Evolutionary conservation across 345 rosid genomes (phyloP), one percentile per base, ranked within the genome.

Genomic region (Salix brachista): DNA sequence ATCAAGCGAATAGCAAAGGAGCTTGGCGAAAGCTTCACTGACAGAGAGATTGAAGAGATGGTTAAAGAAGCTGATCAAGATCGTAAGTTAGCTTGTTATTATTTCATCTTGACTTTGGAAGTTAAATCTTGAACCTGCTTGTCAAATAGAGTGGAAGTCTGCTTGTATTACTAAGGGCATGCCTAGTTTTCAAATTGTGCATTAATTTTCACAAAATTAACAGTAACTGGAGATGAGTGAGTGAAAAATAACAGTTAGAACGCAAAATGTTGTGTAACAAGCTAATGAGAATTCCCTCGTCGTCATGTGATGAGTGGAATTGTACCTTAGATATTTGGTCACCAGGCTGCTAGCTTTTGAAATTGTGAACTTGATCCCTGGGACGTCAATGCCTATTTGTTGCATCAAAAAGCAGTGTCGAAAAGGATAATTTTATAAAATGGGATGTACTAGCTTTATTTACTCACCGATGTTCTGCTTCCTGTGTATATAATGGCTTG

Each of bases 41-140:
- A 91, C 56, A 76, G 69, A 72, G 98, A 96, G 25, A 91, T 93
- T 17, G 78, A 81, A 48, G 97, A 92, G 72, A 93, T 96, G 98
- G 84, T 93, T 19, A 87, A 87, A 71, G 97, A 90, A 87, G 98
- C 99, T 13, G 96, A 96, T 75, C 83, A 81, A 64, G 92, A 91
- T 80, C 81, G 98, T 96, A 86, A 90, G 91, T 82, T 71, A 39
- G 6, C 28, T 18, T 32, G 32, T 23, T 67, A 26, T 1, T 21
- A 16, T 54, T 23, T 5, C 13, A 56, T 34, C 37, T 36, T 58
- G 13, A 34, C 4, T 72, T 58, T 39, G 36, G 12, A 73, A 39
- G 67, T 60, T 34, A 58, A 21, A 23, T 25, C 39, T 8, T 72
- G 67, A 72, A 72, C 50, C 18, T 73, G 36, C 46, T 25, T 56